Evolutionary conservation across 306 rosid genomes (phyloP).

Genomic region (Quercus agrifolia): DNA sequence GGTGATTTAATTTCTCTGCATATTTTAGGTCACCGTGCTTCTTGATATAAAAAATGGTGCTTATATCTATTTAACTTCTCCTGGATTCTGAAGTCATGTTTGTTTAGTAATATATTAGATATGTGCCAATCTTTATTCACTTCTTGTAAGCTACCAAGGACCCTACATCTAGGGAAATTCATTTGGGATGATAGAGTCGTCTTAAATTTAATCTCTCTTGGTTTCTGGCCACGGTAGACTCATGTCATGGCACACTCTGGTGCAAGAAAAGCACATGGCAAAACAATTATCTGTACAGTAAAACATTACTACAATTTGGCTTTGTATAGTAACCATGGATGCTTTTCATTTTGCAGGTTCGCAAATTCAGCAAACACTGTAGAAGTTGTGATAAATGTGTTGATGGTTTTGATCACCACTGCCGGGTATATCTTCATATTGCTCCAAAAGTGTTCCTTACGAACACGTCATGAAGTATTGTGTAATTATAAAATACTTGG

Average conservation of each 20-base stretch:
- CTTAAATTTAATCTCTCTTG: neutral
- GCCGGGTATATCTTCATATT: conserved; percentile 61
- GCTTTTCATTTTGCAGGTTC: conserved; percentile 61
- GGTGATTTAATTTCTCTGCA: neutral
- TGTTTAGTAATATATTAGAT: neutral
- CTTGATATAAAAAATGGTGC: neutral
- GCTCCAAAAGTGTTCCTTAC: conserved; percentile 10
- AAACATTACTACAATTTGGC: neutral
- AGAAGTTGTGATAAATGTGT: conserved; percentile 99
- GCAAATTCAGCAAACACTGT: conserved; percentile 96
- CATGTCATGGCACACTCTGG: neutral
- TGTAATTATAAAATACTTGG: conserved; percentile 5
- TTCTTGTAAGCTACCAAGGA: neutral
- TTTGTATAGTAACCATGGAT: neutral
- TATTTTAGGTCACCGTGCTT: neutral
- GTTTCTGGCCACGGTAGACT: neutral
- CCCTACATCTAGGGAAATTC: neutral
- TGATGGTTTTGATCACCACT: conserved; percentile 97
- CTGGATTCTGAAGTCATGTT: neutral
- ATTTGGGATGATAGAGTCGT: neutral
- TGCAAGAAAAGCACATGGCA: neutral
- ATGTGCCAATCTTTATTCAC: neutral
- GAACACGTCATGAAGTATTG: conserved; percentile 19
- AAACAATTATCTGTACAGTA: neutral
- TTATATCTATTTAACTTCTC: neutral